Evolutionary conservation across 2,329 filamentous ascomycete species (phyloP), one percentile per base, ranked within the genome.

Genomic region (Verticillium albo-atrum): DNA sequence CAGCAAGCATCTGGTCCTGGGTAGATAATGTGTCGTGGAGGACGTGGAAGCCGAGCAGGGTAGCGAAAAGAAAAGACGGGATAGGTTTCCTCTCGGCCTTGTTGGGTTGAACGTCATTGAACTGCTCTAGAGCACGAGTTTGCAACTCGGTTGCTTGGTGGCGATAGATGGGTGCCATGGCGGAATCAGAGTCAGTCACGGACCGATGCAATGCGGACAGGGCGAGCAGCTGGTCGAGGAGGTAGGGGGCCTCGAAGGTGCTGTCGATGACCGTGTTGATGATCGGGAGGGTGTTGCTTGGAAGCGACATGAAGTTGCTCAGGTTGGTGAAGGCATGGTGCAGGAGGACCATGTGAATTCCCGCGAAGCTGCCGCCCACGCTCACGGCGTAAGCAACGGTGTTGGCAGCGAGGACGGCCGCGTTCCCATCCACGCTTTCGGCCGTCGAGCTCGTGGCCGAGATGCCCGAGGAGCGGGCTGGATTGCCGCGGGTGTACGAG

Each of bases 171-270:
- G 12, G 3, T 32, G 7, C 12, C 12, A 12, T 12, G 7, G 30
- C 30, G 7, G 30, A 12, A 32, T 32, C 30, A 37, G 71, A 68
- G 4, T 61, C 63, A 7, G 42, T 34, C 2, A 66, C 58, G n/a
- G 68, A 67, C 9, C 75, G 64, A 56, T 78, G 74, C 14, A 75
- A 66, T 2, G 75, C 73, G 5, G 74, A 71, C 32, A 74, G 64
- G 14, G 73, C 75, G n/a, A 77, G 68, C 4, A 74, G 32, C 54
- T 74, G 69, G 54, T 76, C 71, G 61, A 77, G 68, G 1, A 77
- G 64, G 57, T 74, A 77, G 0, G 72, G 75, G 6, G 68, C 63
- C 12, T 59, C 60, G 6, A 71, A 58, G 7, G 73, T 71, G 14
- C 68, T 17, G 74, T 62, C 34, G 71, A 32, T 12, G 12, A 12